Evolutionary conservation across 2,329 filamentous ascomycete species (phyloP).

Genomic region (Phyllosticta citribraziliensis): DNA sequence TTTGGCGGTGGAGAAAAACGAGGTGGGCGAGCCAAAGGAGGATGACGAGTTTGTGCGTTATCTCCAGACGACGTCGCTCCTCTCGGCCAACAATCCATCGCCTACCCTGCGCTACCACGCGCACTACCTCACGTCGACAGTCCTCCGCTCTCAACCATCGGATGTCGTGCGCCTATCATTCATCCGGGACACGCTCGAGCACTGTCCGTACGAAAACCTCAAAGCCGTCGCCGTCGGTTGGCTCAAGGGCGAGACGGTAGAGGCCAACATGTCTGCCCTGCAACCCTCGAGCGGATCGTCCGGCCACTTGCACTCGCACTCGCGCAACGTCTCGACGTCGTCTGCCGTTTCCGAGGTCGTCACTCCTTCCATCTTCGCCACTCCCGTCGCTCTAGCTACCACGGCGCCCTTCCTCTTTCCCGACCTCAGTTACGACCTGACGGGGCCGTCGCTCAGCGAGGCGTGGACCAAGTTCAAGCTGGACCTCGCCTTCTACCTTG

Average conservation of each 20-base stretch:
- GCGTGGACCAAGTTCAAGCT: conserved; percentile 38
- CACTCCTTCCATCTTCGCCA: conserved; percentile 35
- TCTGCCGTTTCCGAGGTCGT: conserved; percentile 5
- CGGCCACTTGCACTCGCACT: conserved; percentile 7
- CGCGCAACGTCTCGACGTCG: conserved; percentile 2
- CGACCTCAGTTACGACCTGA: conserved; percentile 34
- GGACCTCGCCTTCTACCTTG: conserved; percentile 45
- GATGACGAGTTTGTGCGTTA: conserved; percentile 45
- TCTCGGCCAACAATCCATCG: conserved; percentile 40
- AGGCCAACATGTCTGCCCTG: conserved; percentile 27
- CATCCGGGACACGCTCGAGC: conserved; percentile 45
- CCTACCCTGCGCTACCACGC: conserved; percentile 39
- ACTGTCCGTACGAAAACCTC: conserved; percentile 44
- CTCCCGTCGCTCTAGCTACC: conserved; percentile 36
- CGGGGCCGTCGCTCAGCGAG: conserved; percentile 21
- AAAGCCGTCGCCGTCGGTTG: conserved; percentile 50
- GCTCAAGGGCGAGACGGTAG: conserved; percentile 50
- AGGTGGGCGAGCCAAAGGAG: conserved; percentile 35
- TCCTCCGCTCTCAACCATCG: conserved; percentile 45
- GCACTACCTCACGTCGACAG: conserved; percentile 39
- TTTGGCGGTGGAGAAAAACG: conserved; percentile 37
- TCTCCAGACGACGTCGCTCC: conserved; percentile 38
- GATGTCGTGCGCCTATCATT: conserved; percentile 42
- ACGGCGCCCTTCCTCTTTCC: conserved; percentile 45
- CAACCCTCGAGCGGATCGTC: conserved; percentile 12